A percentile compares a stretch with the other conserved stretches of the same genome.
Evolutionary conservation across 306 rosid species (phyloP).

Genomic region (Senna tora): DNA sequence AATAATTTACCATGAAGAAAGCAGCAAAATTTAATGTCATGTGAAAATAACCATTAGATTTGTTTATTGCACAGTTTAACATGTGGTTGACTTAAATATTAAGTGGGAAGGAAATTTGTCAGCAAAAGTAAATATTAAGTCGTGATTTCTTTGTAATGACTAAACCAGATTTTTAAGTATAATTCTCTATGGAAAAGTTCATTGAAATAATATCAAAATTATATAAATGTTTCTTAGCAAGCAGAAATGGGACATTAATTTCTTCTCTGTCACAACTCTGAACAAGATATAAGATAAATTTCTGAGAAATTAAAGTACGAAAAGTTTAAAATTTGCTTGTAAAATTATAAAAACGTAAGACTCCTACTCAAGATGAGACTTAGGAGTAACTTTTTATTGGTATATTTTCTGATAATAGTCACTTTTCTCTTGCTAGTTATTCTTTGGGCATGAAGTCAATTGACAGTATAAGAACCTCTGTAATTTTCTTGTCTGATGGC

Average conservation of each 20-base stretch:
- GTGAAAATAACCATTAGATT: neutral
- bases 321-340: constrained; percentile 21
- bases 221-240: neutral
- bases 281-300: neutral
- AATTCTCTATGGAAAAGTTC: constrained; percentile 15
- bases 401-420: neutral
- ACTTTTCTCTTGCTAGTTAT: neutral
- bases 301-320: neutral
- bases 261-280: neutral
- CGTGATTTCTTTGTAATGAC: neutral
- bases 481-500: constrained; percentile 27
- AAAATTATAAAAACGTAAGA: neutral
- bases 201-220: neutral
- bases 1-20: neutral
- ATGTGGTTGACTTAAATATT: no score
- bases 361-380: neutral
- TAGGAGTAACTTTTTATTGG: neutral
- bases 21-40: neutral
- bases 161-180: neutral
- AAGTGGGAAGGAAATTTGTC: neutral
- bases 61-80: neutral
- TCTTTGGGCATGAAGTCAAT: neutral
- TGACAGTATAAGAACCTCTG: neutral
- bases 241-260: neutral
- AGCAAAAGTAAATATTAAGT: neutral